Conservation (phyloP, 2,329 filamentous ascomycete species). For the Nigrograna mackinnonii region DNA sequence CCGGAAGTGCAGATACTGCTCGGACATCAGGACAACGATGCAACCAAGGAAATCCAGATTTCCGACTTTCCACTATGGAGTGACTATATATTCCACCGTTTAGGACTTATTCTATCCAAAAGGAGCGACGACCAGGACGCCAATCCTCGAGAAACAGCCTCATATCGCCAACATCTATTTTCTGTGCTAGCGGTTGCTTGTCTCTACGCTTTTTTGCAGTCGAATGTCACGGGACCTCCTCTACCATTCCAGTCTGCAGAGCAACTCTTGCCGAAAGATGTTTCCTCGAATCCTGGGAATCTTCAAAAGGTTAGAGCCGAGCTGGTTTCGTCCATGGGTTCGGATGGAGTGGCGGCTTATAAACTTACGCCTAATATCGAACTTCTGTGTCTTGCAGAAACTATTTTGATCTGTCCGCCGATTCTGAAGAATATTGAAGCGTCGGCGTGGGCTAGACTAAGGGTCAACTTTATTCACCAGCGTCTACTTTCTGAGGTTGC, state of each 20-base stretch:
- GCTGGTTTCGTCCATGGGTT: conserved; percentile 71
- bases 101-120: conserved; percentile 41
- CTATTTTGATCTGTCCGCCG: conserved; percentile 55
- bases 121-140: conserved; percentile 25
- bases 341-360: conserved; percentile 88
- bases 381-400: conserved; percentile 76
- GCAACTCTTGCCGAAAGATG: conserved; percentile 53
- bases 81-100: conserved; percentile 49
- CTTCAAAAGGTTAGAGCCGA: conserved; percentile 49
- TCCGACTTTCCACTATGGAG: conserved; percentile 46
- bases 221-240: conserved; percentile 85
- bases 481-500: conserved; percentile 67
- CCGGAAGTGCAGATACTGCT: conserved; percentile 46
- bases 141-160: conserved; percentile 30
- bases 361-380: conserved; percentile 82
- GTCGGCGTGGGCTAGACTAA: conserved; percentile 67
- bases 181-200: conserved; percentile 68
- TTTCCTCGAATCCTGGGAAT: conserved; percentile 38
- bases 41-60: conserved; percentile 29
- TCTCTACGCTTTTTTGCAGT: conserved; percentile 80
- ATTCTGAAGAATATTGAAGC: conserved; percentile 49
- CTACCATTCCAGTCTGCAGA: conserved; percentile 61
- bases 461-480: conserved; percentile 75
- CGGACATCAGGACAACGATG: conserved; percentile 40
- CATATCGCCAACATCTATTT: conserved; percentile 46